Percentiles rank a stretch among this genome's conserved stretches.
phyloP scores from a whole-genome alignment of 805 yeast species.

The Monosporozyma siamensis region DNA sequence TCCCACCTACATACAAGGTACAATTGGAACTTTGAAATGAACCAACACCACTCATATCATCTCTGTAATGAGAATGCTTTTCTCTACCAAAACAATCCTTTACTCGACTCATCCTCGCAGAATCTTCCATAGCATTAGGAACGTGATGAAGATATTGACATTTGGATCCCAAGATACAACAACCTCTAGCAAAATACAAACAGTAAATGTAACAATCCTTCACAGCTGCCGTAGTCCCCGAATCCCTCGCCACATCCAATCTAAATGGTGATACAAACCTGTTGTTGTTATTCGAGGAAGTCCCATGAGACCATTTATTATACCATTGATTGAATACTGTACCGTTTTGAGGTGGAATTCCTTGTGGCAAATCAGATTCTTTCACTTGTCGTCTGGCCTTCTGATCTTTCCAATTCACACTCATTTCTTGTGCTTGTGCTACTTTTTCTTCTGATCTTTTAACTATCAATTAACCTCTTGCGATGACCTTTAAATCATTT shows the following conservation, averaged over 20 bases:
- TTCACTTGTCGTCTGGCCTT: constrained; percentile 73
- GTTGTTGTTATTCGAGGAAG: constrained; percentile 15
- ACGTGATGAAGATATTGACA: constrained; percentile 74
- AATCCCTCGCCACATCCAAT: constrained; percentile 51
- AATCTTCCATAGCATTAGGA: constrained; percentile 52
- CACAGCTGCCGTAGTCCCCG: constrained; percentile 70
- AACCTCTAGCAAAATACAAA: constrained; percentile 79
- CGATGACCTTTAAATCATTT: neutral
- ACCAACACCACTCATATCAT: constrained; percentile 94
- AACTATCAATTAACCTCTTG: neutral
- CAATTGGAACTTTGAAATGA: constrained; percentile 59
- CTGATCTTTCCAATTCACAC: constrained; percentile 21
- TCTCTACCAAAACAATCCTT: constrained; percentile 91
- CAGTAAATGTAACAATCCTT: constrained; percentile 47
- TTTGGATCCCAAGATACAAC: constrained; percentile 67
- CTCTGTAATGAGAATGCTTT: constrained; percentile 69
- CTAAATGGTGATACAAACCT: constrained; percentile 47
- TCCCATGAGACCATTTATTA: constrained; percentile 65
- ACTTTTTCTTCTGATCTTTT: neutral
- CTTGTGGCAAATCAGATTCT: constrained; percentile 43
- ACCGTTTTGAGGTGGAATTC: constrained; percentile 68
- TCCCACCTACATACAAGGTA: constrained; percentile 67
- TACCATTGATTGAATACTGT: constrained; percentile 81
- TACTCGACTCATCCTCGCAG: constrained; percentile 43
- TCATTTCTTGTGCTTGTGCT: neutral